Evolutionary conservation across 495 filamentous ascomycete species (phyloP).

Genomic region (Penicillium nucicola): DNA sequence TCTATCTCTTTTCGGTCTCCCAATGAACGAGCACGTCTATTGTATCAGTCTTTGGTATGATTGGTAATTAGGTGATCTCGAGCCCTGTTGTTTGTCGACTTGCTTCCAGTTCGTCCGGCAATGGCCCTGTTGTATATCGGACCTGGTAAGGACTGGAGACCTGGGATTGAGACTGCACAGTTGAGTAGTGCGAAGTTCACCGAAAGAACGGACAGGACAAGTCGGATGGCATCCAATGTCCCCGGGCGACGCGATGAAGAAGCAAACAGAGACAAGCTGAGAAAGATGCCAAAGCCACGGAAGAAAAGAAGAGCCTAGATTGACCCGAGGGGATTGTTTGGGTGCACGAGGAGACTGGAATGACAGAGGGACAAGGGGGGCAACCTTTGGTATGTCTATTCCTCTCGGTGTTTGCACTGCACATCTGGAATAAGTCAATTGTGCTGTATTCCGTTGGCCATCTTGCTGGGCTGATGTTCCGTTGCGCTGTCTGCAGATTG

Average conservation of each 20-base stretch:
- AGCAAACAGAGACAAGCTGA: slow-evolving; percentile 16
- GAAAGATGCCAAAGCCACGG: slow-evolving; percentile 5
- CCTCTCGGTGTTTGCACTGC: neutral
- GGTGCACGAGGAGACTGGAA: slow-evolving; percentile 22
- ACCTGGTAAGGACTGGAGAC: slow-evolving; percentile 9
- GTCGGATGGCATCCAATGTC: slow-evolving; percentile 27
- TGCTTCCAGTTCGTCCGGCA: neutral
- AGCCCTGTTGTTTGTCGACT: neutral
- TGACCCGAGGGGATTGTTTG: slow-evolving; percentile 23
- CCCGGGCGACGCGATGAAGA: slow-evolving; percentile 11
- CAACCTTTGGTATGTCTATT: slow-evolving; percentile 25
- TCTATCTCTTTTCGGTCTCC: neutral
- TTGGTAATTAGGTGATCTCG: neutral
- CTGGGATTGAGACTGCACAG: slow-evolving; percentile 2
- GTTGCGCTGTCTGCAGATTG: neutral
- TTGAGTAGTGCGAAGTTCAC: slow-evolving; percentile 9
- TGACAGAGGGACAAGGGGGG: slow-evolving; percentile 21
- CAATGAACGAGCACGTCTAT: neutral
- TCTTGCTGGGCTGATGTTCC: neutral
- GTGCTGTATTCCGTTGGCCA: neutral
- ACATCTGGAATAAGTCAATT: no score
- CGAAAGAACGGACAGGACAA: slow-evolving; percentile 28
- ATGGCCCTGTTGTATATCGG: neutral
- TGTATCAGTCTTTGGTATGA: neutral
- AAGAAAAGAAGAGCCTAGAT: slow-evolving; percentile 29